Evolutionary conservation across 148 eudicot genomes (phyloP).

Genomic region (Rhododendron williamsianum): DNA sequence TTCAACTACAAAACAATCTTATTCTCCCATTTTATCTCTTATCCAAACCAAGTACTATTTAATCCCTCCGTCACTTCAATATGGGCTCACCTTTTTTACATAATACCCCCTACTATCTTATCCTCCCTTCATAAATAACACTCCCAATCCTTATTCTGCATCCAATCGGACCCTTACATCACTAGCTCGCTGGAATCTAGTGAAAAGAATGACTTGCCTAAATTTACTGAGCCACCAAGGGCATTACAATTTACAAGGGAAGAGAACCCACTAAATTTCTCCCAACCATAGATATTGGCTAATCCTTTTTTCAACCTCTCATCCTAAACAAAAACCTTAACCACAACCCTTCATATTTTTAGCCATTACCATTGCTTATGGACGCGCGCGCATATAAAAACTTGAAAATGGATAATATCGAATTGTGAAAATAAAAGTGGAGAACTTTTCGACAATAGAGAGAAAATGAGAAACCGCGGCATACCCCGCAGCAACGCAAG

Average conservation of each 20-base stretch:
- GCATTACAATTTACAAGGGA: background rate
- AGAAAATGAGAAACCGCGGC: constrained; percentile 4
- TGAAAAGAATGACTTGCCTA: background rate
- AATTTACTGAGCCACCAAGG: background rate
- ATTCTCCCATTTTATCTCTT: no score
- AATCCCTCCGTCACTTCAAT: no score
- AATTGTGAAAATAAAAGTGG: background rate
- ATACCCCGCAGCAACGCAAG: background rate
- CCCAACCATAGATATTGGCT: background rate
- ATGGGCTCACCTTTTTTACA: no score
- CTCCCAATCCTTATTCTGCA: no score
- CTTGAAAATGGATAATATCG: background rate
- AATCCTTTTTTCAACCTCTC: background rate
- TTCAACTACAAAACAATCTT: no score
- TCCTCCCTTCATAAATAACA: no score
- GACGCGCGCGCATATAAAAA: background rate
- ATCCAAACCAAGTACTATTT: no score
- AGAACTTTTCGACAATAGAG: background rate
- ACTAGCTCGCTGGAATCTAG: no score
- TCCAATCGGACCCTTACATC: no score
- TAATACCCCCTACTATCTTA: no score
- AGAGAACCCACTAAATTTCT: background rate
- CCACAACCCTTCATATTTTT: background rate
- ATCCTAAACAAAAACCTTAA: background rate
- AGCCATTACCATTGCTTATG: background rate